Base-by-base conservation (phyloP, 164 flowering plant genomes). In the Magnolia sinica region DNA sequence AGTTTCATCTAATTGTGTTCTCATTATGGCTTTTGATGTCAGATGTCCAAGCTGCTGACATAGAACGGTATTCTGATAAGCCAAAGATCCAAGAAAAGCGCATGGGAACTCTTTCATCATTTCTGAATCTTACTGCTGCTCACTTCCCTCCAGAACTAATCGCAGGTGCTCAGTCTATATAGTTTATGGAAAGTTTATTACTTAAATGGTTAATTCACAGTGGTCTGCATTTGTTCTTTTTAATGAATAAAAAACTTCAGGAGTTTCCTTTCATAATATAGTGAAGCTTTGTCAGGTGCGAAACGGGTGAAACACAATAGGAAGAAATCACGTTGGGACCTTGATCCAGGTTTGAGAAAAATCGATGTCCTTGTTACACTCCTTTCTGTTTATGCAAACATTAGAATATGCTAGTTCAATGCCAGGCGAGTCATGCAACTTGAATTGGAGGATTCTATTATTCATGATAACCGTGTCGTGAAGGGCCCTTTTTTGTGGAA, bases 281-380 rank as follows among this genome's bases (percentile, higher is more conserved):
- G 45, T 80, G 71, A 74, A 64, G 19, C n/a, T 7, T 76, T 73
- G 45, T 37, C 45, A 86, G 89, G 83, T 81, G 50, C 73, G 23
- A 82, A 67, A 68, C 68, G 69, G 49, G 76, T 27, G 78, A 69
- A 72, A 37, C 84, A 64, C 71, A 77, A 74, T 58, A 70, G 64
- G 72, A 86, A 78, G 81, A 84, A 82, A 68, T 82, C 83, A 64
- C 82, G 82, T 2, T 87, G 90, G 90, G 81, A 84, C 78, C 83
- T 83, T 31, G 85, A 86, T 58, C 29, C 87, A 83, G 90, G 88
- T 86, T 24, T 71, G 75, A 66, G 70, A 50, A n/a, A 4, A 73
- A 50, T 27, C 20, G 8, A 11, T 65, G 22, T 3, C 31, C 55
- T 70, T 69, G 45, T 16, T 37, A 49, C 20, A 24, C 23, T 74